Evolutionary conservation across 163 green algal species (phyloP), one percentile per base, ranked within the genome.

Genomic region (Trebouxia gelatinosa): DNA sequence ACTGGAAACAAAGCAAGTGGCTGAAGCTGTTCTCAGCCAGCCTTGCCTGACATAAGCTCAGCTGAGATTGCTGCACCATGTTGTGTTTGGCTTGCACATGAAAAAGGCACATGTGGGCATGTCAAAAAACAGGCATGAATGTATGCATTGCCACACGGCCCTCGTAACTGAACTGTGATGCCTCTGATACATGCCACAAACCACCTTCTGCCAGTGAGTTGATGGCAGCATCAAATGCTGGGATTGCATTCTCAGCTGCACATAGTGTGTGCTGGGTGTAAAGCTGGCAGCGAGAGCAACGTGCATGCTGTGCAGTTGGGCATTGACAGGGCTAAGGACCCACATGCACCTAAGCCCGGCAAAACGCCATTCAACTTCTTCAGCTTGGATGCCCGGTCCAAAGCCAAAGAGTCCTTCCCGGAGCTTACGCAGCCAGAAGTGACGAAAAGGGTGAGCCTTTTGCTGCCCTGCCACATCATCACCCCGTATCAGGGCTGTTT

Each of bases 291-390:
- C n/a, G n/a, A n/a, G n/a, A n/a, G n/a, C n/a, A n/a, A n/a, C n/a
- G n/a, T 75, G 4, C 29, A 39, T 13, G 71, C 48, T 29, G 19
- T 39, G 51, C 7, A 32, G 35, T 46, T 54, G 74, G 26, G 58
- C 31, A 70, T 29, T 19, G 54, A 79, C 26, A 26, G 61, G 5
- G 65, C 64, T 3, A 72, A 74, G 29, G 78, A 83, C 34, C 78
- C 78, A 1, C 21, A 68, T 26, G 70, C 50, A 6, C 78, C 78
- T 32, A 83, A 83, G 46, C 78, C 74, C 28, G 79, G 79, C 78
- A 83, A 83, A 58, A 83, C 78, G 6, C 78, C 78, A 29, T 83
- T 83, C 70, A 83, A 79, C 61, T 83, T 83, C 78, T 83, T 83
- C 78, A 79, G 70, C 39, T 29, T 79, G 21, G 78, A 83, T 61